phyloP scores from a whole-genome alignment of 768 basidiomycete species.

The Tricholoma saponaceum region DNA sequence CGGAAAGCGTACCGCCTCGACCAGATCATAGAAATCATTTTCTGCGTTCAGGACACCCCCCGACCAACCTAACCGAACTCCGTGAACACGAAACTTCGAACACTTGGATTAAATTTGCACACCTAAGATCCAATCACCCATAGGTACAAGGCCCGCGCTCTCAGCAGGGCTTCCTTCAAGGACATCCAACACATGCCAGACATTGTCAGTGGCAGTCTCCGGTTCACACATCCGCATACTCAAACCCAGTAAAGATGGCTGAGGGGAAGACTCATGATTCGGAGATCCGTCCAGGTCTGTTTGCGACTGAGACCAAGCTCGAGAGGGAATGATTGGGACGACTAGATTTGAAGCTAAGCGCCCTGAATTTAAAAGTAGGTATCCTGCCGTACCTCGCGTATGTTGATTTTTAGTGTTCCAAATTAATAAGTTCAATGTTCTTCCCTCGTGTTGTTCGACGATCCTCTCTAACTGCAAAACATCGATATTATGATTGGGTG shows the following conservation, averaged over 20 bases:
- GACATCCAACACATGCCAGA: conserved; percentile 98
- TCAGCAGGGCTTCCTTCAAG: conserved; percentile 95
- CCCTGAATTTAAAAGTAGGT: conserved; percentile 1
- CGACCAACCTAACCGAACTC: conserved; percentile 81
- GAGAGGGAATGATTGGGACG: conserved; percentile 80
- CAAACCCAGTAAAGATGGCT: conserved; percentile 90
- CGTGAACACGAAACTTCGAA: conserved; percentile 17
- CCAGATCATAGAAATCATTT: conserved; percentile 94
- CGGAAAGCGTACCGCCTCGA: conserved; percentile 69
- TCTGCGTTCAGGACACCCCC: conserved; percentile 90
- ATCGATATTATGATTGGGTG: conserved; percentile 54
- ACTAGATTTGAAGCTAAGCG: conserved; percentile 39
- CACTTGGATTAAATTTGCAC: conserved; percentile 1
- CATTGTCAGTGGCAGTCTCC: conserved; percentile 82
- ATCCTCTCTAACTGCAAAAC: conserved; percentile 71
- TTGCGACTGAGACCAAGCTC: conserved; percentile 66
- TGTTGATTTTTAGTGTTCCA: conserved; percentile 80
- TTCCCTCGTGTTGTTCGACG: conserved; percentile 78
- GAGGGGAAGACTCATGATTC: conserved; percentile 39
- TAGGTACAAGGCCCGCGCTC: conserved; percentile 93
- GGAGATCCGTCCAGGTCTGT: conserved; percentile 26
- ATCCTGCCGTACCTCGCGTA: conserved; percentile 53
- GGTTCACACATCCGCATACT: conserved; percentile 94
- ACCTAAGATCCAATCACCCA: conserved; percentile 57
- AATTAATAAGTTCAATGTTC: conserved; percentile 63